These are phyloP conservation scores for Croton setiger DNA, from an alignment of 441 rosid genomes.

Conservation along the genomic window DNA sequence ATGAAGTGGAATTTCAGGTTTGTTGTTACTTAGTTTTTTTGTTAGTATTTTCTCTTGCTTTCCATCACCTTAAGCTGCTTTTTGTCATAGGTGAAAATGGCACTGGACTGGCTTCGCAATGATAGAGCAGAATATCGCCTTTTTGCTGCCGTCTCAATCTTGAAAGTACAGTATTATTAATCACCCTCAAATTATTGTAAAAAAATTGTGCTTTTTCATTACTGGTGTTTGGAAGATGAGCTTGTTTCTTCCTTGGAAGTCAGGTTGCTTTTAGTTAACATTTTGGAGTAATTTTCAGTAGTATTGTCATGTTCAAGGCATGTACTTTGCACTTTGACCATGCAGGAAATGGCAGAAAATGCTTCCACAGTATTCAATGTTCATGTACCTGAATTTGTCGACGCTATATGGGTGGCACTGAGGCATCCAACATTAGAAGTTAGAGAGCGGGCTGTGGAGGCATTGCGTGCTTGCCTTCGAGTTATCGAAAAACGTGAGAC, in stretches of 20 bases:
- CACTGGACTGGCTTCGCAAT: constrained; percentile 88
- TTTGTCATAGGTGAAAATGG: constrained; percentile 68
- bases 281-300: neutral
- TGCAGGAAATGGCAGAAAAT: constrained; percentile 99
- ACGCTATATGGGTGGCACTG: constrained; percentile 98
- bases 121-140: constrained; percentile 91
- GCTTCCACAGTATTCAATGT: constrained; percentile 99
- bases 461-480: constrained; percentile 98
- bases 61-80: constrained; percentile 13
- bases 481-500: constrained; percentile 99
- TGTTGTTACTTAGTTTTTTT: constrained; percentile 19
- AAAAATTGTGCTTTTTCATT: too few relatives aligned
- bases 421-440: constrained; percentile 91
- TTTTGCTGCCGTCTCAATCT: constrained; percentile 89
- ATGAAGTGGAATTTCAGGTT: constrained; percentile 98
- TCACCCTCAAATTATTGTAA: neutral
- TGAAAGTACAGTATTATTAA: constrained; percentile 50
- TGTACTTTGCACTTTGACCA: constrained; percentile 22
- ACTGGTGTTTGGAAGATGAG: neutral
- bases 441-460: constrained; percentile 95
- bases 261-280: neutral
- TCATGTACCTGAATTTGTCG: constrained; percentile 95
- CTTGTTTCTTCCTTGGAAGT: neutral
- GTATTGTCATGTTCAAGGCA: constrained; percentile 1
- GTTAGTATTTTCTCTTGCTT: constrained; percentile 9